These are phyloP conservation scores for Candida chilensis DNA, from an alignment of 805 yeast species.

Conservation along the genomic window DNA sequence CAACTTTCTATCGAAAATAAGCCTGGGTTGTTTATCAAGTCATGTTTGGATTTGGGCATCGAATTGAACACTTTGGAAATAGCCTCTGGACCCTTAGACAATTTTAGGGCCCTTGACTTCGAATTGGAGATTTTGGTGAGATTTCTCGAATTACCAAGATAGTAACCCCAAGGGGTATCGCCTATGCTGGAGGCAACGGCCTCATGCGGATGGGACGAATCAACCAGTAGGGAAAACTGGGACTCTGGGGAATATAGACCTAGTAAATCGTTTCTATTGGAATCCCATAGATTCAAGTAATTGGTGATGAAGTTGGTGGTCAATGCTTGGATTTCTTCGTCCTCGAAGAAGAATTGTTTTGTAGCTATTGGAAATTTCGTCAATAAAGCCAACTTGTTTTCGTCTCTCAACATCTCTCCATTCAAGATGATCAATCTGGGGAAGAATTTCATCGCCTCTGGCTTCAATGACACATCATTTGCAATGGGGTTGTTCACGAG, in stretches of 20 bases:
- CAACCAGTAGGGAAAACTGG: slow-evolving; percentile 75
- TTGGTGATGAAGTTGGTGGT: slow-evolving; percentile 75
- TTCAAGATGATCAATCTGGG: slow-evolving; percentile 78
- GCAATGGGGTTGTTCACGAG: slow-evolving; percentile 69
- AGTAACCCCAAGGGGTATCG: slow-evolving; percentile 49
- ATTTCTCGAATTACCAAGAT: slow-evolving; percentile 70
- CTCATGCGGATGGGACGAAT: slow-evolving; percentile 55
- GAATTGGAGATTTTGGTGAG: slow-evolving; percentile 50
- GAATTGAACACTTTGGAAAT: slow-evolving; percentile 54
- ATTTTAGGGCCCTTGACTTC: slow-evolving; percentile 45
- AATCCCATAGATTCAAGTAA: slow-evolving; percentile 76
- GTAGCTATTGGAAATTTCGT: slow-evolving; percentile 45
- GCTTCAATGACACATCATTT: slow-evolving; percentile 35
- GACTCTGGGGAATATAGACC: slow-evolving; percentile 75
- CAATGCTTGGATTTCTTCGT: slow-evolving; percentile 54
- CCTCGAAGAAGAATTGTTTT: slow-evolving; percentile 75
- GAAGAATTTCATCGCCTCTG: slow-evolving; percentile 61
- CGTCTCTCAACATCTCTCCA: slow-evolving; percentile 73
- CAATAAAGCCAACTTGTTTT: slow-evolving; percentile 40
- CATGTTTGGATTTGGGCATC: slow-evolving; percentile 76
- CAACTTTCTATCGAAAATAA: slow-evolving; percentile 72
- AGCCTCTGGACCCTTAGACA: slow-evolving; percentile 61
- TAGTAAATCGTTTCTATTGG: slow-evolving; percentile 59
- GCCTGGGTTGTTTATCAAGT: slow-evolving; percentile 50
- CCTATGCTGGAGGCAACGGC: slow-evolving; percentile 9